phyloP scores from a whole-genome alignment of 345 rosid genomes.

The Salix arbutifolia region DNA sequence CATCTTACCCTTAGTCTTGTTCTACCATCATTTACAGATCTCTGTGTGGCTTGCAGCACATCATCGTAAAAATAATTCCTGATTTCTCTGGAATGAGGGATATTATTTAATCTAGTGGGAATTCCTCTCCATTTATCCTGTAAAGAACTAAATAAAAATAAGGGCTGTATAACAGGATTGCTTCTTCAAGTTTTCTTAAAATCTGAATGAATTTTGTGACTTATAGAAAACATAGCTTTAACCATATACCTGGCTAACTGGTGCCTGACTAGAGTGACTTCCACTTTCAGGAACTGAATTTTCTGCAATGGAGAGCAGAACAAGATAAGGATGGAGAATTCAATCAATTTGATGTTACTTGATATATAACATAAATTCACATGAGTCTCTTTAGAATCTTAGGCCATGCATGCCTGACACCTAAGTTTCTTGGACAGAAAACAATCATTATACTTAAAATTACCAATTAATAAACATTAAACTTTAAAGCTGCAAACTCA shows the following conservation, averaged over 20 bases:
- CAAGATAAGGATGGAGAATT: constrained; percentile 11
- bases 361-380: background rate
- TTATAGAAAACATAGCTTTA: background rate
- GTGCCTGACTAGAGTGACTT: constrained; percentile 34
- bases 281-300: constrained; percentile 27
- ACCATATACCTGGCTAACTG: constrained; percentile 40
- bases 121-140: constrained; percentile 93
- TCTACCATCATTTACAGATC: constrained; percentile 71
- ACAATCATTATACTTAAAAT: background rate
- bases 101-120: constrained; percentile 84
- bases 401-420: background rate
- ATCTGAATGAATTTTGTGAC: background rate
- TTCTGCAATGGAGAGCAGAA: constrained; percentile 26
- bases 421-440: background rate
- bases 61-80: constrained; percentile 83
- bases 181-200: constrained; percentile 1
- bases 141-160: constrained; percentile 35
- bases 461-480: background rate
- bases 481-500: background rate
- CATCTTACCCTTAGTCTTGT: constrained; percentile 62
- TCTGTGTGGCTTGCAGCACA: constrained; percentile 68
- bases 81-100: constrained; percentile 94
- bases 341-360: background rate
- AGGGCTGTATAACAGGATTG: constrained; percentile 23
- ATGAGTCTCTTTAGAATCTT: background rate